Base-by-base conservation (phyloP, 169 alveolate genomes). In the Eimeria necatrix region DNA sequence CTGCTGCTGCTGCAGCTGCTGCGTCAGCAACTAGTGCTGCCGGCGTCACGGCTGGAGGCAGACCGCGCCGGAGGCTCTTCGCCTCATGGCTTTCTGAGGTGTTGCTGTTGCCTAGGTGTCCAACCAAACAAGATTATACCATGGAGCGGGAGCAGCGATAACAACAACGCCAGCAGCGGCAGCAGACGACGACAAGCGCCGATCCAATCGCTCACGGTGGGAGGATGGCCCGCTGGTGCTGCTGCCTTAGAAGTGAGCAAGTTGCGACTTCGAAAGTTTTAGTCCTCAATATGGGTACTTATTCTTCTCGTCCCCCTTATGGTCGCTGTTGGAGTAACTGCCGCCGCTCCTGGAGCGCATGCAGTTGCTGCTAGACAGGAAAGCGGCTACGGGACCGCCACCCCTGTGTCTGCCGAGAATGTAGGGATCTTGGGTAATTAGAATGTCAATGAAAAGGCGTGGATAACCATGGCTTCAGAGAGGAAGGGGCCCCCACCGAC, bases 401-500 rank as follows among this genome's bases (percentile, higher is more conserved):
- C 49, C 85, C 85, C 85, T 74, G 20, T 74, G 85, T 74, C 85
- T 74, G 61, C 61, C 49, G 85, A 16, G 85, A 74, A 74, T 52
- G 51, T 12, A 80, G 70, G 73, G 89, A 51, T 68, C 64, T 60
- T 52, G 51, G 51, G 9, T 80, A 80, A 52, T 60, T 26, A 80
- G 71, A n/a, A 49, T 5, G 89, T 80, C 89, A 80, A 80, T 80
- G 70, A 80, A 80, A 80, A 52, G 12, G 9, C 70, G 18, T 16
- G 64, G 70, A 52, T 49, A 80, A 80, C 22, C 89, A 18, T 10
- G 52, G 89, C 89, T 49, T 52, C 64, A 51, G 51, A 20, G 70
- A 52, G 89, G 89, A 49, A 80, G 89, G 89, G 89, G 89, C 89
- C 89, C 89, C 89, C 89, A 52, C 64, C 53, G 89, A 80, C 24